phyloP scores from a whole-genome alignment of 1,284 basidiomycete genomes.

The Sanghuangporus sanghuang region DNA sequence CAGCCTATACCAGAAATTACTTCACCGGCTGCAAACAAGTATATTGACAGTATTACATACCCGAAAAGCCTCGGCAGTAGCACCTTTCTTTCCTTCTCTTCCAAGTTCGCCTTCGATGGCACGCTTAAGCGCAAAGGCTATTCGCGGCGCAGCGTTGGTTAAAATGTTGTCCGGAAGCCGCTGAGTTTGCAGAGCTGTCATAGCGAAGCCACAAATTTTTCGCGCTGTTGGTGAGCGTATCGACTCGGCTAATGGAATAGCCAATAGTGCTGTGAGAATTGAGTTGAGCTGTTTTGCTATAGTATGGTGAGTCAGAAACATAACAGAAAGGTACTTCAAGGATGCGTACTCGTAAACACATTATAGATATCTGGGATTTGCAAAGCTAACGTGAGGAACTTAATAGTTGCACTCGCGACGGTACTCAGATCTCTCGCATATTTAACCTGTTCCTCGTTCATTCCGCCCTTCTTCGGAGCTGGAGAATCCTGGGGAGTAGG shows the following conservation, averaged over 20 bases:
- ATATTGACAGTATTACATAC: slow-evolving; percentile 31
- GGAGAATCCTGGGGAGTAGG: slow-evolving; percentile 39
- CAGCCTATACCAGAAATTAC: slow-evolving; percentile 42
- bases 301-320: slow-evolving; percentile 5
- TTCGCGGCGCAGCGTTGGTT: slow-evolving; percentile 51
- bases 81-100: slow-evolving; percentile 80
- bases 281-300: slow-evolving; percentile 48
- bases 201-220: slow-evolving; percentile 73
- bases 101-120: slow-evolving; percentile 80
- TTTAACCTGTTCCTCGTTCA: slow-evolving; percentile 71
- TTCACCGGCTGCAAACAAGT: slow-evolving; percentile 13
- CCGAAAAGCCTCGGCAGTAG: slow-evolving; percentile 67
- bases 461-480: slow-evolving; percentile 57
- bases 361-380: slow-evolving; percentile 50
- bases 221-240: slow-evolving; percentile 75
- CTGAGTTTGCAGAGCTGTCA: slow-evolving; percentile 66
- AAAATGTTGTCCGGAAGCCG: slow-evolving; percentile 59
- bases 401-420: slow-evolving; percentile 60
- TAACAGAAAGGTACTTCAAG: slow-evolving; percentile 39
- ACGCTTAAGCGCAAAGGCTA: slow-evolving; percentile 62
- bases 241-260: slow-evolving; percentile 59
- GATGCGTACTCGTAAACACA: slow-evolving; percentile 55
- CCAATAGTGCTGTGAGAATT: slow-evolving; percentile 57
- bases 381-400: slow-evolving; percentile 54
- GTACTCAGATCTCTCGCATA: slow-evolving; percentile 72